These are phyloP conservation scores for Pleurotus sapidus DNA, from an alignment of 768 basidiomycete species.

Conservation along the genomic window DNA sequence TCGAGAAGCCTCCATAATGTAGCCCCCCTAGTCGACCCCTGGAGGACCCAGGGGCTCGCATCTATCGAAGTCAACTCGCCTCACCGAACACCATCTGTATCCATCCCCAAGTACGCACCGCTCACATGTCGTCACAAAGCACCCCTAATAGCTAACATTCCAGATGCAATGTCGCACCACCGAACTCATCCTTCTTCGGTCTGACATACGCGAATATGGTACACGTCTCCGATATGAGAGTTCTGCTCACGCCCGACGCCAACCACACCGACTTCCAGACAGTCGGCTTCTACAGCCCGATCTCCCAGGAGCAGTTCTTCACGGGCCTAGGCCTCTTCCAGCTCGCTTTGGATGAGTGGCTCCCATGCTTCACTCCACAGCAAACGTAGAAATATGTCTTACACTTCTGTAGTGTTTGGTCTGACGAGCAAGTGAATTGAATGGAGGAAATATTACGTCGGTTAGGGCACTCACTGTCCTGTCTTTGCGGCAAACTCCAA, in stretches of 20 bases:
- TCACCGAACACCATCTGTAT: constrained; percentile 31
- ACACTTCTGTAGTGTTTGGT: not conserved
- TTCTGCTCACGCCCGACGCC: constrained; percentile 41
- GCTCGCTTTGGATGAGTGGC: constrained; percentile 45
- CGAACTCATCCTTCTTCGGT: constrained; percentile 38
- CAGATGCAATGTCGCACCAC: constrained; percentile 36
- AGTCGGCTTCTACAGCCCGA: constrained; percentile 48
- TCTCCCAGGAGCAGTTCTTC: constrained; percentile 43
- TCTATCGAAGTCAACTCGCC: constrained; percentile 47
- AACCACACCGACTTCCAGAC: constrained; percentile 48
- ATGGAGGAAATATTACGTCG: not conserved
- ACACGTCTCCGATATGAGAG: constrained; percentile 47
- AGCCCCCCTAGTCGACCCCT: constrained; percentile 38
- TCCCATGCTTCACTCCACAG: constrained; percentile 34
- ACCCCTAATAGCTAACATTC: not conserved
- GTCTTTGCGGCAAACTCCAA: not conserved
- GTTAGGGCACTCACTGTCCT: not conserved
- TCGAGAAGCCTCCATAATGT: too few species aligned
- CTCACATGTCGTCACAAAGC: not conserved
- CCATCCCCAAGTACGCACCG: constrained; percentile 33
- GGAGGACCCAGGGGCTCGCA: constrained; percentile 49
- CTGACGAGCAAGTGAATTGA: not conserved
- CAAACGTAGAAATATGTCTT: not conserved
- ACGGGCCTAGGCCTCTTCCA: constrained; percentile 44
- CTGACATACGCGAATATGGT: constrained; percentile 46